Evolutionary conservation across 805 yeast genomes (phyloP).

Genomic region (Metschnikowia rubicola): DNA sequence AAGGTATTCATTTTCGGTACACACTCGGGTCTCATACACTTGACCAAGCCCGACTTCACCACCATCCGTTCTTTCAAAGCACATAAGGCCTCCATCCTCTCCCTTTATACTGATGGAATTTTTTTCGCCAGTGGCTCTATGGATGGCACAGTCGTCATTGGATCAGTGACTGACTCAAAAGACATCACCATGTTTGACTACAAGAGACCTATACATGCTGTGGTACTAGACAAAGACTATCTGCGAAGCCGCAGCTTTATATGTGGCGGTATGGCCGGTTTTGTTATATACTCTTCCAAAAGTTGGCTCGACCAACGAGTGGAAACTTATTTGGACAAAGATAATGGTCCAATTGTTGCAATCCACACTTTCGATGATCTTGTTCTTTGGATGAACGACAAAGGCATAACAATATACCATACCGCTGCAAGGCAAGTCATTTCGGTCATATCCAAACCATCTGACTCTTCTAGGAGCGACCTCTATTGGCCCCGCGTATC

Average conservation of each 20-base stretch:
- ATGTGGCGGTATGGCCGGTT: conserved; percentile 89
- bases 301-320: conserved; percentile 85
- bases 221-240: conserved; percentile 74
- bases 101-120: conserved; percentile 67
- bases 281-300: conserved; percentile 66
- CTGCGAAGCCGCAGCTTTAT: conserved; percentile 59
- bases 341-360: conserved; percentile 68
- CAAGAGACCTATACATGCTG: conserved; percentile 84
- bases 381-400: conserved; percentile 79
- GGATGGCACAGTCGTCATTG: conserved; percentile 89
- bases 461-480: conserved; percentile 61
- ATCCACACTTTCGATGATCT: conserved; percentile 62
- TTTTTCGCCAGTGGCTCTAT: conserved; percentile 85
- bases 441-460: conserved; percentile 53
- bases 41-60: conserved; percentile 57
- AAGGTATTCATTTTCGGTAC: conserved; percentile 76
- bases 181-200: conserved; percentile 77
- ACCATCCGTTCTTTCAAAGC: conserved; percentile 73
- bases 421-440: conserved; percentile 48
- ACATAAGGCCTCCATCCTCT: conserved; percentile 79
- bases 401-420: conserved; percentile 71
- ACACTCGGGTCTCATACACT: conserved; percentile 78
- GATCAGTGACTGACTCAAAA: conserved; percentile 57
- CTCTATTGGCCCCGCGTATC: conserved; percentile 79
- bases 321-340: conserved; percentile 61